Conservation (phyloP, 345 rosid genomes). For the Syzygium oleosum region DNA sequence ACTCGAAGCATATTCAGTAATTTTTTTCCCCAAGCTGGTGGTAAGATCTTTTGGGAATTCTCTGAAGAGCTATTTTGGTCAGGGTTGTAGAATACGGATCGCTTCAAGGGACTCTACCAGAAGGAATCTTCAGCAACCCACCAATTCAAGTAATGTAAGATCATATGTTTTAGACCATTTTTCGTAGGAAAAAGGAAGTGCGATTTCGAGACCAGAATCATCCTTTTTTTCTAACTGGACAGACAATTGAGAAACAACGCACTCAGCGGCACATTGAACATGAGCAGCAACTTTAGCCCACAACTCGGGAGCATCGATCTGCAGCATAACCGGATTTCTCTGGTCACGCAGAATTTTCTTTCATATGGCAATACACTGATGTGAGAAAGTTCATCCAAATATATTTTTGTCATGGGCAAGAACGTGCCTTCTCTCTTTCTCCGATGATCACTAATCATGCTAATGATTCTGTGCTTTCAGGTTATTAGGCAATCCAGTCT, state of each 20-base stretch:
- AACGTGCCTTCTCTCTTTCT: neutral
- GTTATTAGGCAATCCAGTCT: slow-evolving; percentile 86
- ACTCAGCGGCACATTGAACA: slow-evolving; percentile 48
- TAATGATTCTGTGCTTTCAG: slow-evolving; percentile 25
- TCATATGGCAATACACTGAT: slow-evolving; percentile 48
- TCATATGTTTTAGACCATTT: neutral
- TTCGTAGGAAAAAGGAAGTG: neutral
- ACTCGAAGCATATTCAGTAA: neutral
- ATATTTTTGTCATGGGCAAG: neutral
- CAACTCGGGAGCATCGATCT: slow-evolving; percentile 63
- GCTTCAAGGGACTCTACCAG: slow-evolving; percentile 59
- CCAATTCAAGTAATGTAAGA: slow-evolving; percentile 88
- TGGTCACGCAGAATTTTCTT: slow-evolving; percentile 40
- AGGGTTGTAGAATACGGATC: slow-evolving; percentile 77
- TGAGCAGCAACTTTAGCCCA: slow-evolving; percentile 46
- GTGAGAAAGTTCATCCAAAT: slow-evolving; percentile 21
- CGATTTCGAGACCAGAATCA: neutral
- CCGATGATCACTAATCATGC: neutral
- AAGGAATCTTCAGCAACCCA: slow-evolving; percentile 52
- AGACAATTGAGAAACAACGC: slow-evolving; percentile 73
- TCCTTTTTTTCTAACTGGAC: slow-evolving; percentile 6
- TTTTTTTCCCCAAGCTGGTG: neutral
- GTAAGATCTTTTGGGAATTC: neutral
- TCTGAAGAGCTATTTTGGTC: neutral
- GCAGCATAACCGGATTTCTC: slow-evolving; percentile 66